These are phyloP conservation scores for Smittium culicis DNA, from an alignment of 371 early-diverging fungal species.

Conservation along the genomic window DNA sequence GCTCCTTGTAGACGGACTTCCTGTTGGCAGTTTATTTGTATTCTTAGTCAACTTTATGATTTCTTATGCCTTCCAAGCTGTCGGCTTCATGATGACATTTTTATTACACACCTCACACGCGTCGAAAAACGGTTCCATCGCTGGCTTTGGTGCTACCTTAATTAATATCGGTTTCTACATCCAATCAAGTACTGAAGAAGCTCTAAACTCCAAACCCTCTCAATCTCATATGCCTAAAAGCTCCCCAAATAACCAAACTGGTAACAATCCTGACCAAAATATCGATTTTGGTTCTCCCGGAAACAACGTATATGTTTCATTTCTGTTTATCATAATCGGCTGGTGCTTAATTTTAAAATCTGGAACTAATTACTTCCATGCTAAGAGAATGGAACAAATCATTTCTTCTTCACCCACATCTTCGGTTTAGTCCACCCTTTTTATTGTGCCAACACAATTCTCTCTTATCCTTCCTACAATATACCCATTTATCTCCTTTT, in stretches of 20 bases:
- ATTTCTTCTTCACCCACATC: conserved; percentile 34
- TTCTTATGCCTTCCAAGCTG: conserved; percentile 32
- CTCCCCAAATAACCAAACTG: background rate
- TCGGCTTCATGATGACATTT: conserved; percentile 35
- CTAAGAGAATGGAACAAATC: conserved; percentile 29
- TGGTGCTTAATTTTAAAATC: conserved; percentile 28
- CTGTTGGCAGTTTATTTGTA: conserved; percentile 26
- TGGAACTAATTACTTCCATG: conserved; percentile 28
- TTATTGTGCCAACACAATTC: no score
- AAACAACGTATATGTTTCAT: conserved; percentile 31
- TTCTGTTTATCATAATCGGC: conserved; percentile 31
- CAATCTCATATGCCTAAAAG: background rate
- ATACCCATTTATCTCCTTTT: no score
- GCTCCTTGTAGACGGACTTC: conserved; percentile 31
- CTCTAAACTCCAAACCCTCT: no score
- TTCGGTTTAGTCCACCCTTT: no score
- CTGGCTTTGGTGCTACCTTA: conserved; percentile 33
- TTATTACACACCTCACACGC: conserved; percentile 33
- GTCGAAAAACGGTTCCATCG: conserved; percentile 30
- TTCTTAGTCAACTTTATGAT: conserved; percentile 29
- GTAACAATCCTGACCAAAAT: conserved; percentile 4
- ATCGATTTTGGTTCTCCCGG: conserved; percentile 23
- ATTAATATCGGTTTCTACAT: conserved; percentile 34
- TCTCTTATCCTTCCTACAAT: no score
- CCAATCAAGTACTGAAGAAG: conserved; percentile 23